Evolutionary conservation across 208 protist genomes (phyloP), one percentile per base, ranked within the genome.

Genomic region (Baffinella frigidus): DNA sequence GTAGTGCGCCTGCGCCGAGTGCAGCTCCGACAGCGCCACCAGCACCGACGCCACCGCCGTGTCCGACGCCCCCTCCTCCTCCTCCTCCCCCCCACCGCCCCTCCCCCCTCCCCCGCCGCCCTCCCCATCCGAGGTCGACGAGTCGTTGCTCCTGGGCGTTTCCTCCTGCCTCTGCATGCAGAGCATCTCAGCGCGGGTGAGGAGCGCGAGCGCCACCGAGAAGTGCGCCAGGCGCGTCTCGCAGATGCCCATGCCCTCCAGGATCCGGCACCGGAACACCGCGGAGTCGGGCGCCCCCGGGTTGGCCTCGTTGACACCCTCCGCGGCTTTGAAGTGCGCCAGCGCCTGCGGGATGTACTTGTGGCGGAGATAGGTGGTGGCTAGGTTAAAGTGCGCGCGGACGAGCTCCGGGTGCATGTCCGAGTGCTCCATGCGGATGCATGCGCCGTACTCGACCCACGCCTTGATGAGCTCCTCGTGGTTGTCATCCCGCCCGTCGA

Each of bases 201-300:
- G 80, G 39, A 87, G n/a, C 2, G 39, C 20, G 20, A 33, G 56
- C 20, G 83, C 83, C 50, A 51, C 30, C 3, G n/a, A 11, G 56
- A 44, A 67, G 50, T 90, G 51, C 30, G 51, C 83, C 30, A 90
- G 73, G 3, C 83, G 73, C 20, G 56, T 73, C 83, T 90, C 83
- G 83, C 83, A 90, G 44, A 90, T 90, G 5, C 83, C 83, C 83
- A 90, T 67, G 50, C 83, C 83, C 83, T 67, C 56, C n/a, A 73
- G 30, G 83, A 73, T 67, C 33, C 56, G 51, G 83, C 83, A 90
- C 17, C 56, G 56, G 64, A 73, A 90, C 20, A 36, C 1, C n/a
- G 3, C n/a, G 50, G 83, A 27, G 7, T 90, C 83, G 44, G 45
- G 0, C 4, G 3, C 0, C 38, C 27, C 4, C 3, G 38, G n/a